A percentile compares a stretch with the other conserved stretches of the same genome.
phyloP scores from a whole-genome alignment of 345 rosid genomes.

The Syzygium aqueum region DNA sequence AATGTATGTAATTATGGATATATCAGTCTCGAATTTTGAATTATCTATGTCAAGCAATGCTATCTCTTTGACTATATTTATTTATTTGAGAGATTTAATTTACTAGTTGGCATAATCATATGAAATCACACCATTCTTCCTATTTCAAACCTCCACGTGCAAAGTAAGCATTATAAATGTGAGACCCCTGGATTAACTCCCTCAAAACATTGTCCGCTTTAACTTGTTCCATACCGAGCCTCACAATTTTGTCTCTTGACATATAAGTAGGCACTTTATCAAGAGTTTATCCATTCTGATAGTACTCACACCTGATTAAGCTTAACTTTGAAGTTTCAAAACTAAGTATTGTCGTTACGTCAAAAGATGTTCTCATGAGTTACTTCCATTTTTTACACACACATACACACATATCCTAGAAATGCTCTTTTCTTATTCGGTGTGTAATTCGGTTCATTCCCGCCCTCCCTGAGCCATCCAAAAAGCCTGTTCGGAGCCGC shows the following conservation, averaged over 20 bases:
- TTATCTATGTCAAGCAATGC: not conserved
- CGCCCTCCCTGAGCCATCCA: accelerated
- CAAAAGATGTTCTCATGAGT: accelerated
- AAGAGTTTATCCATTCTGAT: not conserved
- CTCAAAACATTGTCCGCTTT: not conserved
- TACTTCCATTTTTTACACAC: not conserved
- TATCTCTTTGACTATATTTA: not conserved
- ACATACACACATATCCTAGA: not conserved
- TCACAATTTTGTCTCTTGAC: not conserved
- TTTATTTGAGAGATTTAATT: not conserved
- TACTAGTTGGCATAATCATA: not conserved
- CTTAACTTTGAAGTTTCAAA: not conserved
- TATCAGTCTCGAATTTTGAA: not conserved
- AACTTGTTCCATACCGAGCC: accelerated
- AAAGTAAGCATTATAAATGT: not conserved
- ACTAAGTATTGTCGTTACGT: accelerated
- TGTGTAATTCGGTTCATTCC: not conserved
- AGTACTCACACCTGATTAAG: accelerated
- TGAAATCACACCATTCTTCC: not conserved
- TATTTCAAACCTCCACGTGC: not conserved
- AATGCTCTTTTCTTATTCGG: not conserved
- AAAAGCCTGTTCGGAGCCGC: not conserved
- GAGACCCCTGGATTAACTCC: not conserved
- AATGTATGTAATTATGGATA: not conserved
- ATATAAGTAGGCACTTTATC: not conserved